A percentile compares a stretch with the other conserved stretches of the same genome.
These are phyloP conservation scores for Pyrus hybrid DNA, from an alignment of 331 rosid species.

Conservation along the genomic window DNA sequence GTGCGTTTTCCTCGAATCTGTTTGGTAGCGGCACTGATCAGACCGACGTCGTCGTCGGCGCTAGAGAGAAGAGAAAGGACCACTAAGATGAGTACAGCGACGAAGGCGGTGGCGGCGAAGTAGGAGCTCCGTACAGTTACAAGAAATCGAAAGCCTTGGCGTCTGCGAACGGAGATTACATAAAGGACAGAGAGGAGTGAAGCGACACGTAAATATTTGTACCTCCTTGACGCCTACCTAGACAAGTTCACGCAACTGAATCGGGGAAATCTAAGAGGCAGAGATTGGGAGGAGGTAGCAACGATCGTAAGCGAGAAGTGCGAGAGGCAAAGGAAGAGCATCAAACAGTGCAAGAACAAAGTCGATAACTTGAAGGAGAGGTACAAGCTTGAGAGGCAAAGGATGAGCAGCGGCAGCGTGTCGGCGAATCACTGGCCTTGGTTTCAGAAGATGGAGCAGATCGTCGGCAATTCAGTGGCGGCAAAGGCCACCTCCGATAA, in stretches of 20 bases:
- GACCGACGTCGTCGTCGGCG: slow-evolving; percentile 11
- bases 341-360: slow-evolving; percentile 94
- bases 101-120: slow-evolving; percentile 14
- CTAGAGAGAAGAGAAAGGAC: slow-evolving; percentile 56
- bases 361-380: slow-evolving; percentile 91
- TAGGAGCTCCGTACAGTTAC: slow-evolving; percentile 33
- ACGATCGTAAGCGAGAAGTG: slow-evolving; percentile 70
- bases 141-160: slow-evolving; percentile 28
- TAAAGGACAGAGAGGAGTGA: slow-evolving; percentile 98
- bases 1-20: slow-evolving; percentile 43
- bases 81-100: slow-evolving; percentile 56
- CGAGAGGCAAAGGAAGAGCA: slow-evolving; percentile 78
- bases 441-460: slow-evolving; percentile 87
- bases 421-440: slow-evolving; percentile 91
- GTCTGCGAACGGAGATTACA: slow-evolving; percentile 41
- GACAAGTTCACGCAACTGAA: slow-evolving; percentile 90
- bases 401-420: slow-evolving; percentile 69
- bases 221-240: slow-evolving; percentile 79
- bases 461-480: slow-evolving; percentile 74
- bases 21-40: slow-evolving; percentile 46
- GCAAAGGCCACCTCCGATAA: slow-evolving; percentile 57
- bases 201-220: slow-evolving; percentile 80
- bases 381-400: slow-evolving; percentile 82
- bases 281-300: slow-evolving; percentile 98
- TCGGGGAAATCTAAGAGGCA: slow-evolving; percentile 84